These are phyloP conservation scores for Talaromyces islandicus DNA, from an alignment of 2,329 filamentous ascomycete genomes.

Conservation along the genomic window DNA sequence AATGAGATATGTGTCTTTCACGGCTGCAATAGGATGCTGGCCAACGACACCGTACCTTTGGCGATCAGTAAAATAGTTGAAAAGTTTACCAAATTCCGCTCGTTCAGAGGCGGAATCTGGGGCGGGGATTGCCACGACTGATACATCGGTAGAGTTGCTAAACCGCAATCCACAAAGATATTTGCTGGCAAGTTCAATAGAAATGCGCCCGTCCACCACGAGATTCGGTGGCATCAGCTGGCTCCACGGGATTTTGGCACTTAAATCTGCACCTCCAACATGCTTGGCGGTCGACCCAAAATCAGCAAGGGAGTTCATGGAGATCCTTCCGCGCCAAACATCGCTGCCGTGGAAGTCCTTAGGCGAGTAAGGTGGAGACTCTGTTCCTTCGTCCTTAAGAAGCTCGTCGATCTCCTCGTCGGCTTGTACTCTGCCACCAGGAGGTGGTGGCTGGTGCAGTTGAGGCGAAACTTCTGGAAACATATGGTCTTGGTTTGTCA, in stretches of 20 bases:
- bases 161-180: conserved; percentile 86
- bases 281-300: conserved; percentile 74
- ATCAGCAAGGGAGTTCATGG: conserved; percentile 71
- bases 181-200: conserved; percentile 74
- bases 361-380: conserved; percentile 77
- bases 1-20: conserved; percentile 87
- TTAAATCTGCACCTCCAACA: conserved; percentile 77
- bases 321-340: conserved; percentile 70
- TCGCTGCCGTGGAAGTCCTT: conserved; percentile 67
- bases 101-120: conserved; percentile 55
- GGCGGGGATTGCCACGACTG: conserved; percentile 66
- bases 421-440: conserved; percentile 46
- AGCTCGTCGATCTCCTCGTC: conserved; percentile 89
- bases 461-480: conserved; percentile 38
- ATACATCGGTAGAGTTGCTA: conserved; percentile 74
- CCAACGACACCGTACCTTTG: conserved; percentile 82
- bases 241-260: conserved; percentile 61
- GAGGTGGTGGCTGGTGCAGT: conserved; percentile 35
- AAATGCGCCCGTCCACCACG: conserved; percentile 64
- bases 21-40: conserved; percentile 65
- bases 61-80: conserved; percentile 78
- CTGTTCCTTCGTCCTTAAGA: conserved; percentile 73
- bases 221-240: conserved; percentile 64
- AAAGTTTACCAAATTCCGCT: conserved; percentile 66
- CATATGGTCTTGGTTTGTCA: conserved; percentile 36